Conservation (phyloP, 208 protist genomes). For the Phytomonas francai region DNA sequence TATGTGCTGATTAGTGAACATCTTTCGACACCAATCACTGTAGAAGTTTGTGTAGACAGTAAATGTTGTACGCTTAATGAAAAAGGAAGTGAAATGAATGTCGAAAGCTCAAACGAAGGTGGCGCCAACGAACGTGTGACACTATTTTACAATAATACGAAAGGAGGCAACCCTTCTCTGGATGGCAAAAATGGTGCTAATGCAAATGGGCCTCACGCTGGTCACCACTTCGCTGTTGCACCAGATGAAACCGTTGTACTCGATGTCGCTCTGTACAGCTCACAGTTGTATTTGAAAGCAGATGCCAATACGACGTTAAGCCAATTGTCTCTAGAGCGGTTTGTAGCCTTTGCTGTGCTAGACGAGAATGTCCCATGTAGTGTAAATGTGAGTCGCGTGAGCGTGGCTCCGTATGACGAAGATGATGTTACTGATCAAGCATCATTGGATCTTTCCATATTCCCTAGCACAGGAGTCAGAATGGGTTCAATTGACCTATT, state of each 20-base stretch:
- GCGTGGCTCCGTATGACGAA: slow-evolving; percentile 27
- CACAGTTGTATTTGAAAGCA: background rate
- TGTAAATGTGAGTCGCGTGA: slow-evolving; percentile 46
- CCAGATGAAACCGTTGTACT: background rate
- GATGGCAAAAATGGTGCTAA: background rate
- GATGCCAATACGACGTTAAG: slow-evolving; percentile 13
- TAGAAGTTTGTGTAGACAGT: background rate
- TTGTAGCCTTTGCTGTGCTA: slow-evolving; percentile 48
- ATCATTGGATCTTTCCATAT: background rate
- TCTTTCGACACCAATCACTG: background rate
- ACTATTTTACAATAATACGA: background rate
- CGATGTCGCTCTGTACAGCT: background rate
- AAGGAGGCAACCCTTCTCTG: background rate
- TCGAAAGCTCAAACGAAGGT: background rate
- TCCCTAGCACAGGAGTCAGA: background rate
- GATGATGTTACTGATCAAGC: background rate
- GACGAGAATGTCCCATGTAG: slow-evolving; percentile 73
- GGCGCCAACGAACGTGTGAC: background rate
- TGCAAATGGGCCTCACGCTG: background rate
- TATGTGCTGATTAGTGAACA: background rate
- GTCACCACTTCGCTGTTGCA: background rate
- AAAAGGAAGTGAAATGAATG: background rate
- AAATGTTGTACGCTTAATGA: background rate
- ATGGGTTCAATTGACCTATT: background rate
- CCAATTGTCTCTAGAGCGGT: slow-evolving; percentile 53